A percentile compares a stretch with the other conserved stretches of the same genome.
These are phyloP conservation scores for Pugionium dolabratum DNA, from an alignment of 345 rosid species.

Conservation along the genomic window DNA sequence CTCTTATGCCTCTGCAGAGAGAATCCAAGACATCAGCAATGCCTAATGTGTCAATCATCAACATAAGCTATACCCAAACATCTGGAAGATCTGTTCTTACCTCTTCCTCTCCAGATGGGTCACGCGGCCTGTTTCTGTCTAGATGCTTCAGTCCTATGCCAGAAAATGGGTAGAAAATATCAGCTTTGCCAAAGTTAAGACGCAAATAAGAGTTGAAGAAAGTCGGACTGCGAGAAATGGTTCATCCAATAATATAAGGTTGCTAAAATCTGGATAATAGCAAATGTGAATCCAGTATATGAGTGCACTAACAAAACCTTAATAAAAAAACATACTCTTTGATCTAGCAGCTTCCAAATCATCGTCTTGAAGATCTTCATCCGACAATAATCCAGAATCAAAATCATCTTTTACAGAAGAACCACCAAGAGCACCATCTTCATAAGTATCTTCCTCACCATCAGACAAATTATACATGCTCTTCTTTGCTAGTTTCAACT, in stretches of 20 bases:
- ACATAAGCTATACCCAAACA: constrained; percentile 1
- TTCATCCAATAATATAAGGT: background rate
- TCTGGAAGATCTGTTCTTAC: constrained; percentile 40
- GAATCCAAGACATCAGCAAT: constrained; percentile 13
- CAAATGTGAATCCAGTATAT: background rate
- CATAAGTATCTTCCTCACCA: constrained; percentile 66
- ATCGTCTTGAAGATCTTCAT: constrained; percentile 53
- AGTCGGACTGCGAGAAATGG: background rate
- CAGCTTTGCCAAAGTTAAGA: background rate
- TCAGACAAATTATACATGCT: constrained; percentile 82
- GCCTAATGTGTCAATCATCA: constrained; percentile 3
- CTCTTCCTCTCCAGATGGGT: constrained; percentile 52
- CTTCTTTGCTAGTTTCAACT: constrained; percentile 69
- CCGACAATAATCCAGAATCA: constrained; percentile 63
- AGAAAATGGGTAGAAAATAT: constrained; percentile 7
- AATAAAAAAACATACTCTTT: constrained; percentile 41
- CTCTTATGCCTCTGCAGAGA: constrained; percentile 68
- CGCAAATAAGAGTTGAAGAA: constrained; percentile 25
- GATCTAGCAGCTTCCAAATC: constrained; percentile 41
- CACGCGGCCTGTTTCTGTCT: constrained; percentile 32
- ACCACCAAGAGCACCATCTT: constrained; percentile 47
- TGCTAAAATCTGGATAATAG: background rate
- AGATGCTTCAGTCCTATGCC: constrained; percentile 47
- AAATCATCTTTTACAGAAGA: constrained; percentile 68
- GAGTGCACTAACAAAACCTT: background rate